Evolutionary conservation across 1,139 yeast species (phyloP), one percentile per base, ranked within the genome.

Genomic region (Taphrina confusa): DNA sequence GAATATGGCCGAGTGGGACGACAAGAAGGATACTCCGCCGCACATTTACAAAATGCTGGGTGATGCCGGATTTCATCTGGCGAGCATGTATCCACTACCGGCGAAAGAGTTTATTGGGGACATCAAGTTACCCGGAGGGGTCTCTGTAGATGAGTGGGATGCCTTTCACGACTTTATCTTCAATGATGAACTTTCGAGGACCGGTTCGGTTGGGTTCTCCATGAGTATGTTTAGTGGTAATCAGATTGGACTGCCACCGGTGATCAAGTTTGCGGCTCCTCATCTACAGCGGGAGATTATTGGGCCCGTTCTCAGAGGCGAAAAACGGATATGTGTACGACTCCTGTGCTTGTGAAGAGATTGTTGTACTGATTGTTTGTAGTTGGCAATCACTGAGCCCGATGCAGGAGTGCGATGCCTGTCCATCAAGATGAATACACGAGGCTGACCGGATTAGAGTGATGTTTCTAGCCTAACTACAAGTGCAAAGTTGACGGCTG

Each of bases 161-260:
- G 92, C 87, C 59, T 88, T 95, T 95, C 85, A 84, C 71, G 87
- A 88, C 76, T 79, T 88, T 72, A 87, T 85, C 45, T 81, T 84
- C 55, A 78, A 87, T 63, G 83, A 83, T 68, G 83, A 82, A 54
- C 84, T 52, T 5, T 22, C 57, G 9, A 69, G 76, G 40, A 67
- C 70, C 37, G 76, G 75, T 8, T 70, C 75, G 23, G 75, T 76
- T 42, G 74, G 74, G 51, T 61, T 74, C 60, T 62, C 68, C 23
- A 76, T 75, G 33, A 30, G 33, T 9, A 20, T 49, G 30, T 49
- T 23, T 14, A 37, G 44, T 12, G 76, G 76, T 14, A 71, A 66
- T 63, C 67, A 71, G 51, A 74, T 74, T 62, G 57, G 72, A 71
- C 47, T 52, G 47, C 76, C 76, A n/a, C 76, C 76, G 14, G 68